A percentile compares a stretch with the other conserved stretches of the same genome.
These are phyloP conservation scores for Danielozyma ontarioensis DNA, from an alignment of 805 yeast species.

Conservation along the genomic window DNA sequence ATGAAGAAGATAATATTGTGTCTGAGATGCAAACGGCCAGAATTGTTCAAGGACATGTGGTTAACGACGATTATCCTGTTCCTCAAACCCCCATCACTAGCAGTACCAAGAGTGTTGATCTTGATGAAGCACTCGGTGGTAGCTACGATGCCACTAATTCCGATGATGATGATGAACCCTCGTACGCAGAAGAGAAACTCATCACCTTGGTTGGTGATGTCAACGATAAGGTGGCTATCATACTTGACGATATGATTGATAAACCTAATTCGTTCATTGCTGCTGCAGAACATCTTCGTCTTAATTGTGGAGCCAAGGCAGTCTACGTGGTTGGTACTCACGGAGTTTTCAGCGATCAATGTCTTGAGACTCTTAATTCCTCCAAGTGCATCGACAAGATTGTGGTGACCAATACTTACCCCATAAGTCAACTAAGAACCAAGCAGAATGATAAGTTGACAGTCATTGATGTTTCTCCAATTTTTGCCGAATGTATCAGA, in stretches of 20 bases:
- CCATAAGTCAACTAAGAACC: slow-evolving; percentile 62
- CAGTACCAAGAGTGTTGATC: slow-evolving; percentile 3
- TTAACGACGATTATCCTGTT: slow-evolving; percentile 67
- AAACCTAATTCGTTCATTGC: slow-evolving; percentile 91
- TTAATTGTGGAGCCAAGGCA: slow-evolving; percentile 92
- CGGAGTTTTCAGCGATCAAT: slow-evolving; percentile 86
- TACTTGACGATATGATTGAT: slow-evolving; percentile 95
- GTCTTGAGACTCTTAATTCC: slow-evolving; percentile 72
- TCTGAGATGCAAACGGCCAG: slow-evolving; percentile 92
- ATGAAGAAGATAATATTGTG: slow-evolving; percentile 62
- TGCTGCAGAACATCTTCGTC: slow-evolving; percentile 95
- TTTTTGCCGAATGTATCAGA: slow-evolving; percentile 96
- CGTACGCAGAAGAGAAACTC: slow-evolving; percentile 67
- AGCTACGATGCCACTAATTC: slow-evolving; percentile 69
- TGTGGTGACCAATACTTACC: slow-evolving; percentile 95
- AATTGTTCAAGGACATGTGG: slow-evolving; percentile 94
- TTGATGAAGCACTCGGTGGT: slow-evolving; percentile 65
- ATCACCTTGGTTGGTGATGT: slow-evolving; percentile 97
- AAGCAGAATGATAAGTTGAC: slow-evolving; percentile 60
- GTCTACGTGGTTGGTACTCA: slow-evolving; percentile 94
- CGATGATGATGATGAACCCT: slow-evolving; percentile 76
- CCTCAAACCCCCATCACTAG: slow-evolving; percentile 8
- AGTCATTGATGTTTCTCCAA: slow-evolving; percentile 89
- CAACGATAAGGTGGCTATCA: slow-evolving; percentile 83
- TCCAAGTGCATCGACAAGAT: slow-evolving; percentile 84